Base-by-base conservation (phyloP, 2,329 filamentous ascomycete genomes). In the Nigrospora sphaerica region DNA sequence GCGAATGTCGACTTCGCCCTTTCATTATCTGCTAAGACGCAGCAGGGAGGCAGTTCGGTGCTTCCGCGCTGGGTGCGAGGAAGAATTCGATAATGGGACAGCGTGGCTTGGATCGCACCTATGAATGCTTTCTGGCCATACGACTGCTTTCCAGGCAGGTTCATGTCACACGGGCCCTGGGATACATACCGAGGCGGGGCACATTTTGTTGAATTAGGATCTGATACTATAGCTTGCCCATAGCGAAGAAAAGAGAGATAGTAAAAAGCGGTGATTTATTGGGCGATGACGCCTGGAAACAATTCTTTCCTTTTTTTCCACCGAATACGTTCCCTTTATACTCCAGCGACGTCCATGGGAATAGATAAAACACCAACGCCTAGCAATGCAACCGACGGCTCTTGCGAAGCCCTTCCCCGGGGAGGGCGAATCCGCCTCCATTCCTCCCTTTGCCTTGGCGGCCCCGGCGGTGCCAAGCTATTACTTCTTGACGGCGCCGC, bases 151-250 rank as follows among this genome's bases (percentile, higher is more conserved):
- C 7, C 23, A 28, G 7, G 23, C 7, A 6, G 5, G 10, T 28
- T n/a, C n/a, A 28, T 28, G 23, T 6, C 23, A 28, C 23, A 28
- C 23, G 6, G 4, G 19, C 19, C 19, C 19, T 23, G 19, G 19
- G 6, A 23, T 23, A 6, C 19, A 23, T 23, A 23, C 19, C 4
- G 23, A 28, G 23, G 23, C 23, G 7, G 6, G 34, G 6, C 35
- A 44, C 33, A 28, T 44, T 33, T 37, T 37, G 42, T 44, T 35
- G 35, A 34, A 44, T 44, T 44, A 44, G 33, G 28, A 33, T 44
- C 33, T n/a, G 32, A 34, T 42, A 42, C 34, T 42, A 42, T 42
- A 42, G 28, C 33, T n/a, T 12, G 4, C 23, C 7, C 41, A 44
- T 32, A 44, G 42, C 16, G n/a, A 37, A 17, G 33, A 36, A 12